Evolutionary conservation across 2,329 filamentous ascomycete genomes (phyloP), one percentile per base, ranked within the genome.

Genomic region (Hypoxylon sp.): DNA sequence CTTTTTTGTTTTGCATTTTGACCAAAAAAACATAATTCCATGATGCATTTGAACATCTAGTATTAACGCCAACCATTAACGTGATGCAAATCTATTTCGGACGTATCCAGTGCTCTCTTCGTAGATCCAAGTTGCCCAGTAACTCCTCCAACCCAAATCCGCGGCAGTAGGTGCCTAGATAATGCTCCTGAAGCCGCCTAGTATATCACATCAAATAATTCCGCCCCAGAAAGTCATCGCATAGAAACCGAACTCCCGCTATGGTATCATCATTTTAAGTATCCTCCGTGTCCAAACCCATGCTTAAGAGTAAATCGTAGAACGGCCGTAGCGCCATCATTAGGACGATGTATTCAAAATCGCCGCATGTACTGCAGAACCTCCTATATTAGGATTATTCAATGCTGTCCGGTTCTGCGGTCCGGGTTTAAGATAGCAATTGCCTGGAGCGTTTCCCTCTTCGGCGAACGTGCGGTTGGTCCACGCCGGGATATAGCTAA

Each of bases 391-490:
- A 1, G 78, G 77, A 11, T 65, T 71, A 7, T 67, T 65, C 55
- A 83, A 71, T 0, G 49, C 71, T 0, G 73, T 71, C 30, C 68
- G 45, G 53, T 76, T 78, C 70, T 80, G 78, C 6, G 78, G 78
- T 0, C 79, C 79, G 0, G 79, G 78, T 71, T 84, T 83, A 19
- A 84, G 75, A 65, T 83, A 84, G 60, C 82, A 84, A 65, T 83
- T 84, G 7, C 82, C 82, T 0, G 80, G 81, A 13, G 82, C 80
- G 2, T 59, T 64, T n/a, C 76, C 78, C 0, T 59, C 50, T 0
- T 70, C 45, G 5, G 82, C 82, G 5, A 56, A 65, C 0, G 72
- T 67, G 43, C 80, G 80, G 63, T 76, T 75, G 11, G 81, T 82
- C 82, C 82, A 84, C 13, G 75, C 75, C 1, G 82, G 81, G 60